These are phyloP conservation scores for Aegilops speltoides DNA, from an alignment of 176 grass and related monocot genomes.

Conservation along the genomic window DNA sequence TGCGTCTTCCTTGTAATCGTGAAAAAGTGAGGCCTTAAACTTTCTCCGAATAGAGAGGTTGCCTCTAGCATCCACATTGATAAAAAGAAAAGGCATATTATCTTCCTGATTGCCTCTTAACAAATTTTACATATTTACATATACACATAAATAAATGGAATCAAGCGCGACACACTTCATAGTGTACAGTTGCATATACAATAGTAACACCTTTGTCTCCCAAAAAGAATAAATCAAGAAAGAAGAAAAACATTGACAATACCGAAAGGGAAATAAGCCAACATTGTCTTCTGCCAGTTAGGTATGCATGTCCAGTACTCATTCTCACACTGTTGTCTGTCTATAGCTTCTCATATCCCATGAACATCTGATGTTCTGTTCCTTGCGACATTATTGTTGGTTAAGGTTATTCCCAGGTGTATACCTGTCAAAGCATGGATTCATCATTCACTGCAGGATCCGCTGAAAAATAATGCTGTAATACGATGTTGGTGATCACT, in stretches of 20 bases:
- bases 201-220: background rate
- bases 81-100: background rate
- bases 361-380: background rate
- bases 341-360: background rate
- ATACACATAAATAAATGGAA: background rate
- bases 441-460: background rate
- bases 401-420: constrained; percentile 54
- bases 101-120: background rate
- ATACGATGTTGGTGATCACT: background rate
- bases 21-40: too few species aligned
- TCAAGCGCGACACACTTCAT: background rate
- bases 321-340: too few species aligned
- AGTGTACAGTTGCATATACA: background rate
- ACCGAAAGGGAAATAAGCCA: background rate
- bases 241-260: background rate
- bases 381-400: background rate
- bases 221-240: background rate
- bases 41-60: too few species aligned
- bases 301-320: too few species aligned
- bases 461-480: background rate
- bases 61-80: too few species aligned
- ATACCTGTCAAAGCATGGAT: constrained; percentile 39
- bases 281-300: background rate
- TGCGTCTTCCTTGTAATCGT: too few species aligned
- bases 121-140: background rate